Evolutionary conservation across 805 yeast genomes (phyloP).

Genomic region (Phaffomyces antillensis): DNA sequence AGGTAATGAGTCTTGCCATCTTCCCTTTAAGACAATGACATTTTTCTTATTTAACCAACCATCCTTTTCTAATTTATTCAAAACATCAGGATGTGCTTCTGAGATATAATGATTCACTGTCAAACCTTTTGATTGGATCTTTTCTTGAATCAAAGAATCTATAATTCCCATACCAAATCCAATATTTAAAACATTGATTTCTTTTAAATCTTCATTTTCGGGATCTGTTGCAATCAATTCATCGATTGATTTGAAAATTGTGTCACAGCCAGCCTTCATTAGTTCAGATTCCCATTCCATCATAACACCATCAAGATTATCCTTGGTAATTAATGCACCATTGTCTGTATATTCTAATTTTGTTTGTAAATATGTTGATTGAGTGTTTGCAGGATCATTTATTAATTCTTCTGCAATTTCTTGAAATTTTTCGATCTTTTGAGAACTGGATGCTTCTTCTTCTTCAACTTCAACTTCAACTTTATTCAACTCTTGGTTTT

Average conservation of each 20-base stretch:
- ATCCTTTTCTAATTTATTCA: conserved; percentile 54
- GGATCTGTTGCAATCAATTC: conserved; percentile 11
- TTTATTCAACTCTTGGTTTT: conserved; percentile 9
- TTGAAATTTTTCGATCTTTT: conserved; percentile 4
- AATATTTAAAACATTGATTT: conserved; percentile 60
- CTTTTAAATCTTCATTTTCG: conserved; percentile 26
- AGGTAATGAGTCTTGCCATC: conserved; percentile 85
- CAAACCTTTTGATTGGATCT: conserved; percentile 36
- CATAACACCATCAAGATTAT: conserved; percentile 86
- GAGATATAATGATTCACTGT: conserved; percentile 62
- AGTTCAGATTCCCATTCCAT: conserved; percentile 91
- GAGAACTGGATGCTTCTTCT: conserved; percentile 7
- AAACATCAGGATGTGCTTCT: conserved; percentile 93
- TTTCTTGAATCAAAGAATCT: conserved; percentile 63
- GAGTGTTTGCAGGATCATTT: conserved; percentile 57
- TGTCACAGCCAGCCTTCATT: conserved; percentile 74
- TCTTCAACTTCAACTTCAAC: conserved; percentile 13
- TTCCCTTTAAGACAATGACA: conserved; percentile 76
- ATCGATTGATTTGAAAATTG: conserved; percentile 46
- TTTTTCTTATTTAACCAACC: conserved; percentile 78
- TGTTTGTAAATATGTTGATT: conserved; percentile 55
- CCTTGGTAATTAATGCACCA: conserved; percentile 64
- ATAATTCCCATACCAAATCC: conserved; percentile 98
- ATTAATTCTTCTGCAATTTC: conserved; percentile 19
- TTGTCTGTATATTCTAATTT: conserved; percentile 56